These are phyloP conservation scores for Candida sojae DNA, from an alignment of 1,139 yeast species.

Conservation along the genomic window DNA sequence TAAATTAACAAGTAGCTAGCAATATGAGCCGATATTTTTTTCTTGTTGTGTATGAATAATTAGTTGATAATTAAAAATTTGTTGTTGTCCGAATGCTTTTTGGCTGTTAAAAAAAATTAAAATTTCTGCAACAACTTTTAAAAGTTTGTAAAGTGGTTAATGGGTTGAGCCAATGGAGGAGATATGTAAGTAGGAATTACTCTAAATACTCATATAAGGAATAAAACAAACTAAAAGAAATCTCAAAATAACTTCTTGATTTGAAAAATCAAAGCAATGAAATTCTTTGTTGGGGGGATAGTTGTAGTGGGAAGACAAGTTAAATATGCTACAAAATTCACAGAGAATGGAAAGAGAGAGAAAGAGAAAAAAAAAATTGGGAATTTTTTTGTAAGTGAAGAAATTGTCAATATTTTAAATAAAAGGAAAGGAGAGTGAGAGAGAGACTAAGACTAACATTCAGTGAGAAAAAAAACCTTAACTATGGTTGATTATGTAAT, in stretches of 20 bases:
- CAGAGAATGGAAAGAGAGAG: not conserved
- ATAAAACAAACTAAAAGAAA: too few species aligned
- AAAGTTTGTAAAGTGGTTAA: not conserved
- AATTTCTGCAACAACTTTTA: slow-evolving; percentile 1
- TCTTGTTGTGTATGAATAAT: not conserved
- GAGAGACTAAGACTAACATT: slow-evolving; percentile 28
- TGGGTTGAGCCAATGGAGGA: slow-evolving; percentile 5
- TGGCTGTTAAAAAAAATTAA: slow-evolving; percentile 3
- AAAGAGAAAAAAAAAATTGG: not conserved
- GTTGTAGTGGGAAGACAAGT: not conserved
- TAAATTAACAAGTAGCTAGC: too few species aligned
- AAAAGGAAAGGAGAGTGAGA: slow-evolving; percentile 48
- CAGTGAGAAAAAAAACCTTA: not conserved
- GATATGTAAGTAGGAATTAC: too few species aligned
- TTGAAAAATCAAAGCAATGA: too few species aligned
- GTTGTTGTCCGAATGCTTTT: not conserved
- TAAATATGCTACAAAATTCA: not conserved
- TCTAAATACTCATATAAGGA: not conserved
- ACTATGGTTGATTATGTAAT: not conserved
- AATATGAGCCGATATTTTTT: too few species aligned
- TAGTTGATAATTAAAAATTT: slow-evolving; percentile 1
- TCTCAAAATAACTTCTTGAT: too few species aligned
- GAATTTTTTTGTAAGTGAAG: not conserved
- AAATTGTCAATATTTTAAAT: not conserved
- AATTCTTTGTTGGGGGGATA: not conserved